Evolutionary conservation across 768 basidiomycete species (phyloP).

Genomic region (Macrocybe gigantea): DNA sequence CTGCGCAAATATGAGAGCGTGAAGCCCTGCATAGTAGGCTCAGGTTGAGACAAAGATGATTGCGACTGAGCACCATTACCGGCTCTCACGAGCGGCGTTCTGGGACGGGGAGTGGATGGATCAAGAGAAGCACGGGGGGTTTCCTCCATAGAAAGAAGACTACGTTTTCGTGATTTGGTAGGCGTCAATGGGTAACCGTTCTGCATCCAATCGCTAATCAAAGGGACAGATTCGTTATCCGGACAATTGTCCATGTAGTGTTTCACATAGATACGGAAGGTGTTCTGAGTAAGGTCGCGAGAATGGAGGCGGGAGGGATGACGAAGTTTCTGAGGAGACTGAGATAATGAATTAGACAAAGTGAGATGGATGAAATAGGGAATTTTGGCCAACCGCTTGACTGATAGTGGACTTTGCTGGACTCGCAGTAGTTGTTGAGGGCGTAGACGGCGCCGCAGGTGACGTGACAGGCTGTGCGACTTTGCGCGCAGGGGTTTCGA

Average conservation of each 20-base stretch:
- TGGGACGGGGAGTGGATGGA: conserved; percentile 20
- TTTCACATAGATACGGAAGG: conserved; percentile 71
- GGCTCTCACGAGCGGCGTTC: conserved; percentile 7
- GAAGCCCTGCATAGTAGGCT: conserved; percentile 38
- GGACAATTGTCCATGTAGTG: conserved; percentile 69
- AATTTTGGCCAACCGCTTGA: neutral
- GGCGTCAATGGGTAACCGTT: conserved; percentile 5
- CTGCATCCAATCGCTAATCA: conserved; percentile 9
- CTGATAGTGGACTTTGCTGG: conserved; percentile 17
- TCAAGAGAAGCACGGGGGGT: conserved; percentile 18
- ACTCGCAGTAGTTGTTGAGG: conserved; percentile 14
- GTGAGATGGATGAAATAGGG: neutral
- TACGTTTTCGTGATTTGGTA: conserved; percentile 4
- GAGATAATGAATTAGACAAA: neutral
- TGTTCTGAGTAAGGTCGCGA: conserved; percentile 62
- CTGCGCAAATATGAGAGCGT: conserved; percentile 73
- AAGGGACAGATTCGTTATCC: conserved; percentile 1
- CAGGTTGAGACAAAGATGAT: neutral
- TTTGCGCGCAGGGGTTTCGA: neutral
- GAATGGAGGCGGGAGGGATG: conserved; percentile 69
- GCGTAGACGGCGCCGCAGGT: conserved; percentile 16
- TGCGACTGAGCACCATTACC: neutral
- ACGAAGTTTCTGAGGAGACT: conserved; percentile 47
- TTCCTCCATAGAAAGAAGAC: conserved; percentile 5
- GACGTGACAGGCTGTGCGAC: neutral